Evolutionary conservation across 192 early-diverging fungal genomes (phyloP).

Genomic region (Allomyces javanicus): DNA sequence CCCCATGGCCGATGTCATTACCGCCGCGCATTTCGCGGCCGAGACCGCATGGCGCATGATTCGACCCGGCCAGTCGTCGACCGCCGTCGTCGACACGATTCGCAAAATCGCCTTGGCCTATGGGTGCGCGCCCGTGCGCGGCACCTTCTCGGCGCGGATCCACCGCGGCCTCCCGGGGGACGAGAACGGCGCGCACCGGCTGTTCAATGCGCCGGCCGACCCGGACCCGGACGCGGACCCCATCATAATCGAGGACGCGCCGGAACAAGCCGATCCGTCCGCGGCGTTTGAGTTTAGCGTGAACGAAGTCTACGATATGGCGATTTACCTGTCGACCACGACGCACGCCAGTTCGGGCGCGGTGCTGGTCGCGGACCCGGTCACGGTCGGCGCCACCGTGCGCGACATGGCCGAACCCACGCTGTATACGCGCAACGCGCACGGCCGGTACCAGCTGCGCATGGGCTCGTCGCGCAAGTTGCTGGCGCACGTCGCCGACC

Average conservation of each 20-base stretch:
- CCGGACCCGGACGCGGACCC: neutral
- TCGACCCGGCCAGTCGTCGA: constrained; percentile 44
- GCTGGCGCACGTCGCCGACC: constrained; percentile 35
- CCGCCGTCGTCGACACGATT: constrained; percentile 38
- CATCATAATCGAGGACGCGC: too few species aligned
- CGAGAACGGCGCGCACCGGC: too few species aligned
- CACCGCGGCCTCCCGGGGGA: constrained; percentile 19
- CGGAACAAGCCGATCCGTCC: neutral
- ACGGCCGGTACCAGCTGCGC: constrained; percentile 49
- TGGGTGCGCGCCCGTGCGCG: constrained; percentile 44
- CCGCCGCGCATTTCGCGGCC: constrained; percentile 60
- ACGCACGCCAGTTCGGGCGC: neutral
- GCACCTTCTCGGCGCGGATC: constrained; percentile 45
- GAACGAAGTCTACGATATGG: constrained; percentile 54
- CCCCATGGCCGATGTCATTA: constrained; percentile 42
- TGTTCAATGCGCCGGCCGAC: constrained; percentile 43
- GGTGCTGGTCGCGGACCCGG: neutral
- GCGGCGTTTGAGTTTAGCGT: constrained; percentile 47
- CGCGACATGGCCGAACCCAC: constrained; percentile 18
- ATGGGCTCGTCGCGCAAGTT: constrained; percentile 38
- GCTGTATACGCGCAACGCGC: constrained; percentile 52
- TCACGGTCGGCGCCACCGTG: constrained; percentile 16
- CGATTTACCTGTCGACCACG: constrained; percentile 47
- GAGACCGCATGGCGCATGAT: constrained; percentile 67
- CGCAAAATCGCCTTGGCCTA: constrained; percentile 32